Base-by-base conservation (phyloP, 208 protist species). In the Jaenimonas drosophilae region DNA sequence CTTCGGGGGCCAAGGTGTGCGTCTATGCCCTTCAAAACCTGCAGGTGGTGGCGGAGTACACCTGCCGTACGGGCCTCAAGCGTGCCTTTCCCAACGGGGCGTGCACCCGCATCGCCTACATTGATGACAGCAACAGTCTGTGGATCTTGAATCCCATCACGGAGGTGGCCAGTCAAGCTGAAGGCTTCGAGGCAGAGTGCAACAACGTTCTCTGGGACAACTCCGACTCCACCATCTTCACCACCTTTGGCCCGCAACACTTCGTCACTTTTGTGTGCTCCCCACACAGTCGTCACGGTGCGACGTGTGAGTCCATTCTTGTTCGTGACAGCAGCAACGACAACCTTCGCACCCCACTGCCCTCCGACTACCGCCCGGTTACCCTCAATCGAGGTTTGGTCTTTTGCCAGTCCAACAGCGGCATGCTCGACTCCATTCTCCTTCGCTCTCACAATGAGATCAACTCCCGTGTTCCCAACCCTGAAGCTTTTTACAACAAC, bases 101-200 rank as follows among this genome's bases (percentile, higher is more conserved):
- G 14, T 97, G 94, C 51, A 97, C 94, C 12, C 88, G 93, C 17
- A 42, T 97, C 5, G 87, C 87, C 21, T 80, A 94, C 28, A 73
- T 97, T 27, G 93, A 97, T 62, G 74, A 83, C 12, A 66, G 70
- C 51, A 76, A 88, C 61, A 32, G 48, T 0, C 76, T 85, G 6
- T 95, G 69, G 50, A 45, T 97, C 33, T 79, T 96, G 49, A 96
- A 88, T 59, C 95, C 93, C n/a, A 76, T 96, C 25, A 88, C 91
- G 28, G 91, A 96, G 47, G 50, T 74, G 11, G 67, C 75, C 12
- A 77, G 73, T 20, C 55, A 69, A 43, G 76, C 90, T 9, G 84
- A 95, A 36, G 69, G 76, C 16, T 84, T 72, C 48, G 64, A 88
- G 38, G 26, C 54, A 14, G 55, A 59, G 12, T 73, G 82, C 45